Conservation (phyloP, 805 yeast genomes). For the Sporopachydermia quercuum region DNA sequence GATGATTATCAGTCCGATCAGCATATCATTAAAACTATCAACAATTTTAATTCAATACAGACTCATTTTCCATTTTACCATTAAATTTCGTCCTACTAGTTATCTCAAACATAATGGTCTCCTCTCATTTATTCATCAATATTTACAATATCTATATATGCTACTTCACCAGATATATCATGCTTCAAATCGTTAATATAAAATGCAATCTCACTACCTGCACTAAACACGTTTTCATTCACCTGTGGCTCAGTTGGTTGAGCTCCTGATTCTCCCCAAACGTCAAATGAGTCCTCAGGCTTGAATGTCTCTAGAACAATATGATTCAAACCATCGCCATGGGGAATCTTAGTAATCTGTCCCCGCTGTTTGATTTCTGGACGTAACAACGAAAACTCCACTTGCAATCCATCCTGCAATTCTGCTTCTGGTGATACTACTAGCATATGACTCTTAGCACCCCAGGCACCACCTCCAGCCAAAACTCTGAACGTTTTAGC, state of each 20-base stretch:
- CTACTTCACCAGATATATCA: background rate
- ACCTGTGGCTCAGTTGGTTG: background rate
- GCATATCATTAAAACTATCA: too few relatives aligned
- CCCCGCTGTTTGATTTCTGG: conserved; percentile 13
- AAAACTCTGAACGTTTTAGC: conserved; percentile 21
- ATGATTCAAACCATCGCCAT: background rate
- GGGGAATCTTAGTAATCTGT: background rate
- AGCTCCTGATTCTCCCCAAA: too few relatives aligned
- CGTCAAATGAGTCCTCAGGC: background rate
- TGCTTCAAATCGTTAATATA: background rate
- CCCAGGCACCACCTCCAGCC: conserved; percentile 37
- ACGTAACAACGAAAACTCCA: conserved; percentile 27
- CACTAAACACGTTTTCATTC: background rate
- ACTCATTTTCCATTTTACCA: too few relatives aligned
- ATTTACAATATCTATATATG: background rate
- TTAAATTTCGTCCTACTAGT: too few relatives aligned
- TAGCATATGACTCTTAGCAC: conserved; percentile 27
- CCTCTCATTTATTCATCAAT: too few relatives aligned
- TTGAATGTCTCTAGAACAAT: background rate
- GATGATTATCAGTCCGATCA: too few relatives aligned
- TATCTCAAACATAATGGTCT: too few relatives aligned
- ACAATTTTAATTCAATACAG: too few relatives aligned
- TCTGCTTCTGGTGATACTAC: conserved; percentile 27
- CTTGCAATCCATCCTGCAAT: conserved; percentile 19
- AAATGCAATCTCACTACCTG: conserved; percentile 1